A percentile compares a stretch with the other conserved stretches of the same genome.
Conservation (phyloP, 176 grass and related monocot genomes). For the Areca catechu region DNA sequence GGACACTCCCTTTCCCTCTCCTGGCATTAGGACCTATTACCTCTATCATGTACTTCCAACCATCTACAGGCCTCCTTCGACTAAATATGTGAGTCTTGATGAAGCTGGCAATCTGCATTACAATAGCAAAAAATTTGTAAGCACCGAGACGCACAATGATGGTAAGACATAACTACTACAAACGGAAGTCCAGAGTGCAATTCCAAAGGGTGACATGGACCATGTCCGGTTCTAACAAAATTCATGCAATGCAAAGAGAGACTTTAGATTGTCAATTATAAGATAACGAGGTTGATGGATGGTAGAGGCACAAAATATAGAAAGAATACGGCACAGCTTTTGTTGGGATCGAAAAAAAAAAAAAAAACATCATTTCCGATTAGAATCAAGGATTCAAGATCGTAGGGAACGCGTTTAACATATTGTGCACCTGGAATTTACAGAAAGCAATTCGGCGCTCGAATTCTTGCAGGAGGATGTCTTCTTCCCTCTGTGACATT, state of each 20-base stretch:
- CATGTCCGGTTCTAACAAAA: no score
- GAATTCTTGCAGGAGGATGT: conserved; percentile 97
- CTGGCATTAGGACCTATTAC: conserved; percentile 85
- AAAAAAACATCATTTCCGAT: not conserved
- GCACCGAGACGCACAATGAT: not conserved
- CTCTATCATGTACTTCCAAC: conserved; percentile 94
- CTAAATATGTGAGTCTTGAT: conserved; percentile 94
- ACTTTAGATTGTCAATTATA: no score
- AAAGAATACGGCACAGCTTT: no score
- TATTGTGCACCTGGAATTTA: conserved; percentile 57
- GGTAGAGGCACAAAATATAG: no score
- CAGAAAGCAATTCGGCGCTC: conserved; percentile 88
- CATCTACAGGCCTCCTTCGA: conserved; percentile 58
- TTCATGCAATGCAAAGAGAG: no score
- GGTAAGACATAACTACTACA: not conserved
- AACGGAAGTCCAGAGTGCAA: no score
- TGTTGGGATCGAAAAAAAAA: not conserved
- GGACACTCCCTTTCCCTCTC: conserved; percentile 72
- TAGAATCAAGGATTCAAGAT: no score
- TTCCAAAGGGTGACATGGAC: no score
- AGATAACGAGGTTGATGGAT: no score
- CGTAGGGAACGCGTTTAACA: no score
- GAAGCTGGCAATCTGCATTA: conserved; percentile 80
- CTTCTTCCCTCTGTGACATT: conserved; percentile 83
- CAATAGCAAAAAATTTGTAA: no score